Conservation (phyloP, 768 basidiomycete species). For the Pholiota molesta region DNA sequence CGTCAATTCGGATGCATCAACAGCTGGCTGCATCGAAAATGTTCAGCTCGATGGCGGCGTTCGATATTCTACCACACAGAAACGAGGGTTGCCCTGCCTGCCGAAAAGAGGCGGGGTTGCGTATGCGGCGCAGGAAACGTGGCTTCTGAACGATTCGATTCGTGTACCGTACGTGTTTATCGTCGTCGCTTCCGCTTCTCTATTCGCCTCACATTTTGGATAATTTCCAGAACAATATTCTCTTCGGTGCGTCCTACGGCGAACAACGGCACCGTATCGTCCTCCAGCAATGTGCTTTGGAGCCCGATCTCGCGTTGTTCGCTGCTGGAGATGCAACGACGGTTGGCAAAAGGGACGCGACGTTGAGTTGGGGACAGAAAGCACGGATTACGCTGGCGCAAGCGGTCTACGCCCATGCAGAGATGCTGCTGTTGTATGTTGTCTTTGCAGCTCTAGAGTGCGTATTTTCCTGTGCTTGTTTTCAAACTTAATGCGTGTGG, state of each 20-base stretch:
- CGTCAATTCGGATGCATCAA: background rate
- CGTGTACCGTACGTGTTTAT: background rate
- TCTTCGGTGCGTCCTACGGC: conserved; percentile 75
- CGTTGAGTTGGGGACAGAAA: conserved; percentile 44
- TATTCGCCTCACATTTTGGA: background rate
- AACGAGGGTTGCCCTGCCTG: too few relatives aligned
- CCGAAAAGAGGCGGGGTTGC: conserved; percentile 68
- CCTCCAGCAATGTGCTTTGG: conserved; percentile 70
- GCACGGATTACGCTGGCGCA: conserved; percentile 49
- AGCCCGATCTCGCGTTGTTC: conserved; percentile 68
- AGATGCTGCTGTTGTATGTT: conserved; percentile 72
- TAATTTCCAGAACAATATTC: conserved; percentile 60
- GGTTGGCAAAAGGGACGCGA: conserved; percentile 71
- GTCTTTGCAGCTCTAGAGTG: conserved; percentile 64
- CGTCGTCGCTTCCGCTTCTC: background rate
- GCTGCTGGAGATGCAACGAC: conserved; percentile 67
- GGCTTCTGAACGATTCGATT: conserved; percentile 80
- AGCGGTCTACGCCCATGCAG: conserved; percentile 50
- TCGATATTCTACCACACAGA: too few relatives aligned
- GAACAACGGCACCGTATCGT: conserved; percentile 73
- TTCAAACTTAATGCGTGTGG: background rate
- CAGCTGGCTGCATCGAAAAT: conserved; percentile 27
- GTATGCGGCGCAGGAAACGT: conserved; percentile 80
- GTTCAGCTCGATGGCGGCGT: conserved; percentile 58
- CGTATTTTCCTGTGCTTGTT: background rate